Evolutionary conservation across 2,329 filamentous ascomycete genomes (phyloP), one percentile per base, ranked within the genome.

Genomic region (Chaetoscypha palmicola): DNA sequence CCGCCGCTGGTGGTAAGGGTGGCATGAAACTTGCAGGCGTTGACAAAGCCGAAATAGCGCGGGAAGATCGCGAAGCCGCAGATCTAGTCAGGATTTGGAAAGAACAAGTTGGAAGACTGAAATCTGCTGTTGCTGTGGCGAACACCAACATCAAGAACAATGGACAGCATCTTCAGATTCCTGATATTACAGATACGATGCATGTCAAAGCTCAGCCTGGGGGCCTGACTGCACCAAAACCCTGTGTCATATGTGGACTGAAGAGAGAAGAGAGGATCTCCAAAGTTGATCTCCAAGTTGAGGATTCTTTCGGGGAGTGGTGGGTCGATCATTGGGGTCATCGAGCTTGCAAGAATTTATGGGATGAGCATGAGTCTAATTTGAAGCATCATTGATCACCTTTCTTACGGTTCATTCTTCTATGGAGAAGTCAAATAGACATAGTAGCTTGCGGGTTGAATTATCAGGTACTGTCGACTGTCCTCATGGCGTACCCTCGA

Each of bases 241-340:
- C 82, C 1, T 97, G 91, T 66, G 76, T 90, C 39, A 69, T 97
- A 23, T 97, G 91, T 64, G 91, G 91, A 0, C 65, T 97, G 52
- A 92, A 86, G 67, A 73, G 91, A 51, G 88, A 95, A 31, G 91
- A 97, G 66, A 75, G 91, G 38, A 72, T 96, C 9, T 64, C 68
- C 16, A 87, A 81, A 58, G 76, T 92, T 24, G 76, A 83, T 61
- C 67, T 81, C 41, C 73, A 81, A 58, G 69, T 94, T 7, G 81
- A 91, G 57, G 91, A 97, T 63, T 89, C 85, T 62, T 96, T 96
- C 69, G 89, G 88, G 10, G 91, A 97, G 68, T 97, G 89, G 87
- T 97, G 91, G 91, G 72, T 84, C 32, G 89, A 96, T 35, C 83
- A 91, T 62, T 90, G 88, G 83, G 87, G 83, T 0, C 85, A 90